A percentile compares a stretch with the other conserved stretches of the same genome.
Conservation (phyloP, 2,329 filamentous ascomycete species). For the Aspergillus terreus region DNA sequence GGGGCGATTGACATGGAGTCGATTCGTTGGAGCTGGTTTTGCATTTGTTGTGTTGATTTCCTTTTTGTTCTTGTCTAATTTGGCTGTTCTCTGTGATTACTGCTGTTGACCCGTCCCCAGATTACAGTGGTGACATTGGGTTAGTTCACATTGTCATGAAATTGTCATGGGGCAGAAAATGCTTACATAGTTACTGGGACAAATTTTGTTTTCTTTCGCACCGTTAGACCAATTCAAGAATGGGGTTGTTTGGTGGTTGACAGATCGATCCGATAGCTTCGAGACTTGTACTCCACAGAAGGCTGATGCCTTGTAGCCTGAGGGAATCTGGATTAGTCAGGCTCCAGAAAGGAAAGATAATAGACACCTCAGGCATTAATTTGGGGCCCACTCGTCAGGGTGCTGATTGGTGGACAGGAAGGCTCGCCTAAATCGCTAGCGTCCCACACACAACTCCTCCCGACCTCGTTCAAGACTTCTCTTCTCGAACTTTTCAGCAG, state of each 20-base stretch:
- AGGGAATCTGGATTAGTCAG: no score
- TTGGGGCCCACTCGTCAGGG: no score
- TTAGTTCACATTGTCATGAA: no score
- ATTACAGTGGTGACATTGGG: no score
- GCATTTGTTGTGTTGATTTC: background rate
- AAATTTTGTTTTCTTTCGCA: no score
- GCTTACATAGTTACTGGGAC: no score
- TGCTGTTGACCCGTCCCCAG: background rate
- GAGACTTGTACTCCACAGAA: no score
- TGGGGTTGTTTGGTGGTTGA: no score
- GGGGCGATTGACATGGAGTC: background rate
- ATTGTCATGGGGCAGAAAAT: no score
- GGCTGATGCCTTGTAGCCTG: no score
- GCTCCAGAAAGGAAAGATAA: background rate
- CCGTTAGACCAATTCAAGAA: no score
- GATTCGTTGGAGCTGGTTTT: background rate
- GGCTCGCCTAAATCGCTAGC: slow-evolving; percentile 40
- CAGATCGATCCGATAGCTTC: no score
- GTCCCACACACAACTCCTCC: slow-evolving; percentile 38
- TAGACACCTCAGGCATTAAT: slow-evolving; percentile 13
- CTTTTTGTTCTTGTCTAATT: background rate
- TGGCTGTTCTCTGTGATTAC: background rate
- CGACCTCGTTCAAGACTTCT: slow-evolving; percentile 24
- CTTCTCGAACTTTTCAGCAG: slow-evolving; percentile 34
- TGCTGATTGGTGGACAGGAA: slow-evolving; percentile 20